Base-by-base conservation (phyloP, 805 yeast genomes). In the Starmera amethionina region DNA sequence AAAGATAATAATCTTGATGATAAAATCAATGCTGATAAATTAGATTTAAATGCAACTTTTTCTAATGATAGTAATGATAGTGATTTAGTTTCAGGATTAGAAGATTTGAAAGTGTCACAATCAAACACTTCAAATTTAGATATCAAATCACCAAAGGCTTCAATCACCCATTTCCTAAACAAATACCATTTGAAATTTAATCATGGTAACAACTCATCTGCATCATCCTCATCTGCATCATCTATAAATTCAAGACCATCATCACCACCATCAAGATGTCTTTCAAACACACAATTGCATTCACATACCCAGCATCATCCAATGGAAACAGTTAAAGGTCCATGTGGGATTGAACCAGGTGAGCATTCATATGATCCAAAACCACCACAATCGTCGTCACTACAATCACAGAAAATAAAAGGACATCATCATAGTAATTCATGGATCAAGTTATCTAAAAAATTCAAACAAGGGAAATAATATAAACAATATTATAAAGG, bases 301-400 rank as follows among this genome's bases (percentile, higher is more conserved):
- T 31, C 30, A 19, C 37, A 27, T 22, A 35, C 36, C n/a, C 36
- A 38, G 14, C 14, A 33, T 29, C 15, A 12, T 5, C 33, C 25
- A 22, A 33, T 16, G 12, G 15, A 16, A 16, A 42, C 42, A 29
- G n/a, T 40, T 12, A 44, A 40, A 32, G 50, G 48, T 2, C 51
- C 51, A 4, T 48, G 51, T 40, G 49, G 49, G 1, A 46, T 48
- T 22, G 43, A 30, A 25, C 50, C 50, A 14, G 32, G 37, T 9
- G 19, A 32, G 2, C 18, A 30, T 16, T 40, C 48, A 8, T 48
- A 42, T 37, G 35, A 48, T 30, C 51, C 51, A 19, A 38, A 32
- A 30, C 46, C 48, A 1, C 51, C 51, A 19, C 9, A 22, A 22
- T 22, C 9, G 7, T 22, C 7, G 27, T 16, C 18, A 22, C 5